A percentile compares a stretch with the other conserved stretches of the same genome.
Evolutionary conservation across 768 basidiomycete species (phyloP).

Genomic region (Dictyophora rubrovolvata): DNA sequence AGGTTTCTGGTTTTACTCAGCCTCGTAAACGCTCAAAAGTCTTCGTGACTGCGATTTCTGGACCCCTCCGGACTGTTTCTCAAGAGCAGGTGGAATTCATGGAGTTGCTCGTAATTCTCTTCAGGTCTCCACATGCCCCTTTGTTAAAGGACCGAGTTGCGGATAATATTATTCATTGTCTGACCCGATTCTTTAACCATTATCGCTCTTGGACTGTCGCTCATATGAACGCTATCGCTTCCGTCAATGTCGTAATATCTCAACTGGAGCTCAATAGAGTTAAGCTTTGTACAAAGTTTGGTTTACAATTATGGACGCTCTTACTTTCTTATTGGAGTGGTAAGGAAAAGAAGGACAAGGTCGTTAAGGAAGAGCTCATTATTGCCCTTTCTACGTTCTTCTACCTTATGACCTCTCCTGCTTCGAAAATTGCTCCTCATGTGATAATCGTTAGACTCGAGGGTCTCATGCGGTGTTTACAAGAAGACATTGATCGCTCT

Average conservation of each 20-base stretch:
- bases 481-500: conserved; percentile 56
- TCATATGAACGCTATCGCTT: conserved; percentile 62
- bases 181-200: conserved; percentile 50
- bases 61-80: conserved; percentile 23
- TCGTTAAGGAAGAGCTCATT: conserved; percentile 70
- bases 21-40: conserved; percentile 3
- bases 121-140: conserved; percentile 49
- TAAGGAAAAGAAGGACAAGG: conserved; percentile 53
- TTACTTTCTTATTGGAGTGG: conserved; percentile 57
- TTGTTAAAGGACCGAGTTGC: conserved; percentile 37
- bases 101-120: conserved; percentile 48
- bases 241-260: conserved; percentile 57
- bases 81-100: conserved; percentile 65
- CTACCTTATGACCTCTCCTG: conserved; percentile 48
- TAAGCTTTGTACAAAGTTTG: conserved; percentile 47
- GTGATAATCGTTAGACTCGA: conserved; percentile 39
- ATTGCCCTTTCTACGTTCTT: conserved; percentile 63
- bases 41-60: background rate
- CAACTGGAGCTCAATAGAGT: conserved; percentile 73
- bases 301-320: conserved; percentile 48
- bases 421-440: conserved; percentile 19
- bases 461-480: conserved; percentile 45
- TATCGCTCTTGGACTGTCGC: conserved; percentile 71
- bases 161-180: conserved; percentile 45
- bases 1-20: conserved; percentile 7